Evolutionary conservation across 2,329 filamentous ascomycete genomes (phyloP), one percentile per base, ranked within the genome.

Genomic region (Simplicillium aogashimaense): DNA sequence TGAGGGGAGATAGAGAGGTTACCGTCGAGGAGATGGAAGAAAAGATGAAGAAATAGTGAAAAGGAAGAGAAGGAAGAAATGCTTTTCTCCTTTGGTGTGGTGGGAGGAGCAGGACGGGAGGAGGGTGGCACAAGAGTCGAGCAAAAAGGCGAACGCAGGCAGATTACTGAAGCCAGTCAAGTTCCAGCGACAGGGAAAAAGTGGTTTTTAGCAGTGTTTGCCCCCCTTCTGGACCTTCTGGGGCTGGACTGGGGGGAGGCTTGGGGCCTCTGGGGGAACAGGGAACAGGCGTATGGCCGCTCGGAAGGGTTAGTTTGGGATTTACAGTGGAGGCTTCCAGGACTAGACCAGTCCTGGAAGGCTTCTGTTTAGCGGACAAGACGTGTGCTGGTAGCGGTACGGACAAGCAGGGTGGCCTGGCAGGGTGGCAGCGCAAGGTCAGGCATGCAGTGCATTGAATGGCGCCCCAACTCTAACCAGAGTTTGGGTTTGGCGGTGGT

Each of bases 1-100:
- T 45, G 42, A 47, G 47, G 47, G 43, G 43, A 42, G 44, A 43
- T 46, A 51, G 47, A 43, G 38, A 35, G 5, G 4, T 16, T 14
- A 29, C 4, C 9, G 7, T 13, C 16, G 37, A 39, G 28, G 29
- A 14, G 31, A 20, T 25, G 9, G 20, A 16, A n/a, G 31, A 12
- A 12, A 25, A 25, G 20, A 25, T 25, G 20, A 25, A 25, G 20
- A 35, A 33, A 32, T 16, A n/a, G 36, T 15, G 25, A 16, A 37
- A 16, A 25, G 9, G 36, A 25, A 29, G 20, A 29, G 12, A 16
- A 10, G 28, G 29, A 36, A 16, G 37, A 36, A 14, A 14, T 5
- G 20, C 20, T 25, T 25, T 25, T 25, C 20, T 9, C 8, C 33
- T 17, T 35, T 17, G 15, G 33, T 35, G 15, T 35, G 15, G 33